These are phyloP conservation scores for Citrus cavaleriei DNA, from an alignment of 345 rosid genomes.

Conservation along the genomic window DNA sequence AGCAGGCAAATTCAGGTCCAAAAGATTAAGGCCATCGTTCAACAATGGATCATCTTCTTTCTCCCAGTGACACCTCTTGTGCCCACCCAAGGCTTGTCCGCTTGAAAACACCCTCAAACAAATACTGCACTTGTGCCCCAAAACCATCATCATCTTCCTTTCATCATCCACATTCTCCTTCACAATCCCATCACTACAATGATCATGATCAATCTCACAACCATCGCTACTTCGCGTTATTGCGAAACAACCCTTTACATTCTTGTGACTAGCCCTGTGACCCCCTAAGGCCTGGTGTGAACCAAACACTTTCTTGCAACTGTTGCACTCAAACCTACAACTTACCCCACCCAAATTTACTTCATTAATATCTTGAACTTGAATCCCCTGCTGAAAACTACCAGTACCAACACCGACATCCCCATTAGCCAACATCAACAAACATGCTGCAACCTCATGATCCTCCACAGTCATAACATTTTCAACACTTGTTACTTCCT, in stretches of 20 bases:
- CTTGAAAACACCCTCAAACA: conserved; percentile 57
- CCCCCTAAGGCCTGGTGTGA: conserved; percentile 93
- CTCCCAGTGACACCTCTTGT: conserved; percentile 81
- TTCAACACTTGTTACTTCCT: not conserved
- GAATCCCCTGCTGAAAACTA: not conserved
- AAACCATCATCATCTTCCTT: conserved; percentile 24
- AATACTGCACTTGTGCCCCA: conserved; percentile 51
- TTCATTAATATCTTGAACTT: conserved; percentile 11
- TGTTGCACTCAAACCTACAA: conserved; percentile 59
- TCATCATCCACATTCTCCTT: conserved; percentile 21
- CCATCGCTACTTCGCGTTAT: conserved; percentile 39
- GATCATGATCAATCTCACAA: conserved; percentile 16
- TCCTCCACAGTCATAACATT: conserved; percentile 48
- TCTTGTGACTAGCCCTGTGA: conserved; percentile 84
- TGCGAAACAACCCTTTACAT: conserved; percentile 77
- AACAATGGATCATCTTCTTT: conserved; percentile 30
- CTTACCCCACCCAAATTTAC: not conserved
- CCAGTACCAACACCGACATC: not conserved
- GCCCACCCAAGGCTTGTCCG: conserved; percentile 84
- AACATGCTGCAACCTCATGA: conserved; percentile 65
- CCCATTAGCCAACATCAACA: conserved; percentile 47
- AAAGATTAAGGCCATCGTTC: conserved; percentile 19
- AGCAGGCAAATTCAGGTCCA: conserved; percentile 76
- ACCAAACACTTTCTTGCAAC: conserved; percentile 81
- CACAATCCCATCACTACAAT: not conserved